Evolutionary conservation across 2,329 filamentous ascomycete species (phyloP), one percentile per base, ranked within the genome.

Genomic region (Pseudocercospora fijiensis): DNA sequence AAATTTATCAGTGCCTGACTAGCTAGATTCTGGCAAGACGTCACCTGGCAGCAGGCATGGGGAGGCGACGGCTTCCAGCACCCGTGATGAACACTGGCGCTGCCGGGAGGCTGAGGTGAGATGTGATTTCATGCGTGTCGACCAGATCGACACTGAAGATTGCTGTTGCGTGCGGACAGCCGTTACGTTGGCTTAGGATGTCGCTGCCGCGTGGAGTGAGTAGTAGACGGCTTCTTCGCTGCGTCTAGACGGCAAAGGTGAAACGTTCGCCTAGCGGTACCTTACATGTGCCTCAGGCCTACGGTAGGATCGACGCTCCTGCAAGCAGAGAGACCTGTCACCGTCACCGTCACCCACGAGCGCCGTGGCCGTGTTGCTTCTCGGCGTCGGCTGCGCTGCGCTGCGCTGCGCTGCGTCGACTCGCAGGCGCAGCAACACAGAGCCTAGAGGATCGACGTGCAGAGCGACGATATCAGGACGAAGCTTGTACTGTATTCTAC

Each of bases 211-310:
- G 55, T 43, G 43, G 28, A 26, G 53, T 10, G 28, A 5, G 33
- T 18, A 57, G 53, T 22, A 18, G 53, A 33, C 26, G 49, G 26
- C 30, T 37, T 57, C 55, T 57, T 57, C 27, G 55, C 18, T 16
- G 10, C 16, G 55, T 57, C 55, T 43, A 57, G 55, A 43, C 18
- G 30, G 18, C 27, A 30, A 43, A 51, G 13, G 43, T 47, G 47
- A 59, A 59, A 37, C 57, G 49, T 33, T 59, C 49, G 49, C 61
- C 27, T 58, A n/a, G 18, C 33, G 27, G 52, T 53, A 47, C 62
- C 62, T 61, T 64, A 58, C 62, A 64, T 57, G 62, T 64, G 45
- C 58, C 62, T 60, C n/a, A n/a, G n/a, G n/a, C n/a, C n/a, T n/a
- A n/a, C n/a, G n/a, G 62, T 61, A 63, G 60, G 61, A 63, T 63